These are phyloP conservation scores for Salix udensis DNA, from an alignment of 345 rosid species.

Conservation along the genomic window DNA sequence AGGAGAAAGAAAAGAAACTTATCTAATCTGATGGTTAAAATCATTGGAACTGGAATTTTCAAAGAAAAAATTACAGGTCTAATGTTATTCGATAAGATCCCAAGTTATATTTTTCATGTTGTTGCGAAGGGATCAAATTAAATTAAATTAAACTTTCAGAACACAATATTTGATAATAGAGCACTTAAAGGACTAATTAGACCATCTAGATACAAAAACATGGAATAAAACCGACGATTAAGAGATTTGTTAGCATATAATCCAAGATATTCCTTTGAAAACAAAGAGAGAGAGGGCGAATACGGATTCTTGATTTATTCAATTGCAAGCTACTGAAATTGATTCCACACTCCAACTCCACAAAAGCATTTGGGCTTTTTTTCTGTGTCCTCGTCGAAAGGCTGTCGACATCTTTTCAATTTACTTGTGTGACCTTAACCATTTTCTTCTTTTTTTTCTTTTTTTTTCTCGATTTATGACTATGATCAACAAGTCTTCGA, in stretches of 20 bases:
- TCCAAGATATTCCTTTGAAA: constrained; percentile 20
- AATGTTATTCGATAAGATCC: neutral
- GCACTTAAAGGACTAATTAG: constrained; percentile 12
- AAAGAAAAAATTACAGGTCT: neutral
- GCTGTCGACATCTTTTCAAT: neutral
- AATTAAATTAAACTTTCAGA: no score
- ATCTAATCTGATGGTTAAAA: no score
- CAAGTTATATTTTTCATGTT: no score
- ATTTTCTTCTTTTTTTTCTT: neutral
- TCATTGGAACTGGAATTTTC: neutral
- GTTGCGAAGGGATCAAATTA: no score
- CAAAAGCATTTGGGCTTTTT: neutral
- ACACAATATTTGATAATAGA: neutral
- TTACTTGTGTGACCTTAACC: neutral
- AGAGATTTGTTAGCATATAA: constrained; percentile 16
- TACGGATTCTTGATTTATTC: neutral
- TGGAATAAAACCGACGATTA: constrained; percentile 11
- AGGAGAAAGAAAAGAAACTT: neutral
- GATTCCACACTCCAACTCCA: neutral
- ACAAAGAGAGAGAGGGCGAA: neutral
- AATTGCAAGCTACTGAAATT: neutral
- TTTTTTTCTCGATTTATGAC: neutral
- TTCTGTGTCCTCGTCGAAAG: neutral
- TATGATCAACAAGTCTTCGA: neutral
- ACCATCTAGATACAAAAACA: neutral